Percentiles rank a stretch among this genome's conserved stretches.
Evolutionary conservation across 2,329 filamentous ascomycete genomes (phyloP).

Genomic region (Fusarium sp.): DNA sequence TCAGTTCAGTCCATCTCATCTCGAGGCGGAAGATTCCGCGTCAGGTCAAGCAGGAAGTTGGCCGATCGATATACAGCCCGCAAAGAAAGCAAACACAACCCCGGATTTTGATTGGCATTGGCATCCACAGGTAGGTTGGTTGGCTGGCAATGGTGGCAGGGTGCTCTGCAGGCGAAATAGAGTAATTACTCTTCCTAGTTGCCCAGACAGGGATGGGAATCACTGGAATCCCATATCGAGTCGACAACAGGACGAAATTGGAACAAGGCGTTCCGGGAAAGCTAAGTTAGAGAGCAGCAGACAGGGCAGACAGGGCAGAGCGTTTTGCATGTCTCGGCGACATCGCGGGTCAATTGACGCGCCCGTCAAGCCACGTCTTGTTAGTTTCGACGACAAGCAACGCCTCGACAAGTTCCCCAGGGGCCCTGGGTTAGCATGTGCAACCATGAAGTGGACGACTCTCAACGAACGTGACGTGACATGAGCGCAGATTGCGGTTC

Average conservation of each 20-base stretch:
- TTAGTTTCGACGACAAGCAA: slow-evolving; percentile 28
- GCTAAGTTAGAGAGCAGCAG: slow-evolving; percentile 13
- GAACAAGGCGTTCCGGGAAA: slow-evolving; percentile 26
- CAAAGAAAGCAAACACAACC: neutral
- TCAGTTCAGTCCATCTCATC: neutral
- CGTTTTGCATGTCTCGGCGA: slow-evolving; percentile 44
- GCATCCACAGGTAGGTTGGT: slow-evolving; percentile 4
- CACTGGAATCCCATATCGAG: slow-evolving; percentile 37
- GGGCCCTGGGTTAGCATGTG: neutral
- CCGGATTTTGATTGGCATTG: neutral
- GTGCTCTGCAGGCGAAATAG: slow-evolving; percentile 12
- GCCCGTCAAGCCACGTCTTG: slow-evolving; percentile 33
- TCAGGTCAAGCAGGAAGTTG: neutral
- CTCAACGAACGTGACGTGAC: neutral
- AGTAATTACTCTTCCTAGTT: slow-evolving; percentile 12
- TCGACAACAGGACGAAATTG: slow-evolving; percentile 6
- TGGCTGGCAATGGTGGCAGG: slow-evolving; percentile 3
- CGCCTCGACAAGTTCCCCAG: neutral
- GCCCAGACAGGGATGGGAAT: slow-evolving; percentile 36
- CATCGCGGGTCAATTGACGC: slow-evolving; percentile 39
- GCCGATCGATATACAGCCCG: neutral
- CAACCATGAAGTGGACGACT: neutral
- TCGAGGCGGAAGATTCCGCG: neutral
- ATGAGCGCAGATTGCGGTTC: neutral
- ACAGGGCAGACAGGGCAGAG: neutral